Conservation (phyloP, 2,329 filamentous ascomycete genomes). For the Fusarium poae region DNA sequence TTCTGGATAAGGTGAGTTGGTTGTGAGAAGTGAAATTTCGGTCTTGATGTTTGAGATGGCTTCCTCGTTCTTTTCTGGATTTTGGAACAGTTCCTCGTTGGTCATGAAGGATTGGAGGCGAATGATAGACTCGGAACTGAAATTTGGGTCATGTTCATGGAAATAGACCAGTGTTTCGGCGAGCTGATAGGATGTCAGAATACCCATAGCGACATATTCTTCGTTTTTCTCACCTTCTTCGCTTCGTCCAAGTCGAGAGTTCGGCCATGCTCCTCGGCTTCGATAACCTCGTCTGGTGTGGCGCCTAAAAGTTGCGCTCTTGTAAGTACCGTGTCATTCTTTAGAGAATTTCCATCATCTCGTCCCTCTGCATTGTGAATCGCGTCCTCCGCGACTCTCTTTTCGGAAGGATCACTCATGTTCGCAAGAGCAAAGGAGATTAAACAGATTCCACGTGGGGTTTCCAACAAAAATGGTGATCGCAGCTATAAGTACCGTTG, state of each 20-base stretch:
- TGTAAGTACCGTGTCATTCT: constrained; percentile 5
- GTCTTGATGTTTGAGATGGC: constrained; percentile 66
- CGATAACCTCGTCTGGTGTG: constrained; percentile 29
- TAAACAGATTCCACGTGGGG: not conserved
- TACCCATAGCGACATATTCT: accelerated
- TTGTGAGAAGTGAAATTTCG: constrained; percentile 64
- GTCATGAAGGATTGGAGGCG: constrained; percentile 30
- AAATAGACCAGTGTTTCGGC: constrained; percentile 36
- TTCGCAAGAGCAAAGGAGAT: not conserved
- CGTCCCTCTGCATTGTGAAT: not conserved
- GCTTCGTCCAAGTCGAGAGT: constrained; percentile 26
- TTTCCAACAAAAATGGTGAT: not conserved
- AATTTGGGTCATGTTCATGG: constrained; percentile 43
- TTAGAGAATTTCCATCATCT: constrained; percentile 4
- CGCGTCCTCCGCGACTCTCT: not conserved
- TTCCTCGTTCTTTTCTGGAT: constrained; percentile 55
- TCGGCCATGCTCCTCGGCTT: constrained; percentile 32
- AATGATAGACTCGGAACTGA: constrained; percentile 34
- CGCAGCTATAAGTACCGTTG: not conserved
- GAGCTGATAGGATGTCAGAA: constrained; percentile 11
- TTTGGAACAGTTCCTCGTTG: constrained; percentile 49
- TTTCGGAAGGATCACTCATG: constrained; percentile 22
- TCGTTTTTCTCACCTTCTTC: not conserved
- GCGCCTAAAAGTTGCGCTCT: constrained; percentile 27
- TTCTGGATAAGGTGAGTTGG: constrained; percentile 68